These are phyloP conservation scores for Hibiscus syriacus DNA, from an alignment of 345 rosid species.

Conservation along the genomic window DNA sequence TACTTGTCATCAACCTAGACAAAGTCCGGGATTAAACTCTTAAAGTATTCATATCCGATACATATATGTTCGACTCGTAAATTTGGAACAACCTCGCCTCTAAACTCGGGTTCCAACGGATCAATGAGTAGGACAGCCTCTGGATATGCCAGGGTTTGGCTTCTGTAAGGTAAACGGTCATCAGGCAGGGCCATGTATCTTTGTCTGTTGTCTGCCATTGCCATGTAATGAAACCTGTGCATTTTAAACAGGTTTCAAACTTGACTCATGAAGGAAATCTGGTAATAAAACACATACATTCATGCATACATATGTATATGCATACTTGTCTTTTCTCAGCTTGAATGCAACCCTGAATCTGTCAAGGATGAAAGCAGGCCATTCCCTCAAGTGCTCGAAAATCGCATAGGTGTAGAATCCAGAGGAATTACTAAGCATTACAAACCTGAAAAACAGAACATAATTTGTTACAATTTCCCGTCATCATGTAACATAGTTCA, in stretches of 20 bases:
- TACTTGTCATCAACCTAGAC: constrained; percentile 92
- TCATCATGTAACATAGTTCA: neutral
- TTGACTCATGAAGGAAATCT: too few relatives aligned
- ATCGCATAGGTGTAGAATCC: constrained; percentile 82
- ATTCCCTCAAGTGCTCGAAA: constrained; percentile 58
- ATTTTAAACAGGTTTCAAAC: neutral
- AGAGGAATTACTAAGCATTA: constrained; percentile 61
- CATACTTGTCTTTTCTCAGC: constrained; percentile 8
- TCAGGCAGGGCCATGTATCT: constrained; percentile 86
- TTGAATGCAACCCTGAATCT: constrained; percentile 72
- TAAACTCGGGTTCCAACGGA: constrained; percentile 62
- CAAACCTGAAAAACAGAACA: constrained; percentile 36
- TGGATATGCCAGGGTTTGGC: constrained; percentile 58
- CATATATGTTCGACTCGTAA: neutral
- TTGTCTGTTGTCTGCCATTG: constrained; percentile 67
- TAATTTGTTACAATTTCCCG: neutral
- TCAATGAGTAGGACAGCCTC: constrained; percentile 77
- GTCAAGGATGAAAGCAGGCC: constrained; percentile 78
- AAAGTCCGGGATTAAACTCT: neutral
- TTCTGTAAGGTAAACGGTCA: constrained; percentile 59
- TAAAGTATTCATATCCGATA: neutral
- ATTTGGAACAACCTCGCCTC: constrained; percentile 51
- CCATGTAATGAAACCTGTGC: constrained; percentile 85
- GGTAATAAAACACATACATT: too few relatives aligned
- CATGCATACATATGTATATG: neutral